phyloP scores from a whole-genome alignment of 2,329 filamentous ascomycete species.

The Colletotrichum brevisporum region DNA sequence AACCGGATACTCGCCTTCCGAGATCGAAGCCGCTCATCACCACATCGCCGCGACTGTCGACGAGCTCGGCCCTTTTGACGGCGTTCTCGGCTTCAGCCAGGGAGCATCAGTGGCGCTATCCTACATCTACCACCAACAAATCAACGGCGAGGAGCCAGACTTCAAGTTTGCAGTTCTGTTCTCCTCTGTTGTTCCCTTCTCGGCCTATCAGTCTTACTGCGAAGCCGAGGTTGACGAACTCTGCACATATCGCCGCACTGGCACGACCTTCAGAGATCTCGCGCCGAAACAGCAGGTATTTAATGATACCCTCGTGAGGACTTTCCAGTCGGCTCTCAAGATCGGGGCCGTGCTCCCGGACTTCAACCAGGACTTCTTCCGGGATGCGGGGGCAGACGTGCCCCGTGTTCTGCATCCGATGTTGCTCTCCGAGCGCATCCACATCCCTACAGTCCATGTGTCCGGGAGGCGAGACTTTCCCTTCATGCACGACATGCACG shows the following conservation, averaged over 20 bases:
- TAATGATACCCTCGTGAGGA: slow-evolving; percentile 25
- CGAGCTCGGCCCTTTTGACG: slow-evolving; percentile 44
- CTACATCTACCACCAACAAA: slow-evolving; percentile 29
- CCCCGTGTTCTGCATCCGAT: slow-evolving; percentile 26
- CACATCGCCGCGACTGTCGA: slow-evolving; percentile 25
- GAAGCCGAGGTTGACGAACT: slow-evolving; percentile 25
- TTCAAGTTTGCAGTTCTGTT: slow-evolving; percentile 36
- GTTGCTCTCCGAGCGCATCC: slow-evolving; percentile 26
- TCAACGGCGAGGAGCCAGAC: slow-evolving; percentile 17
- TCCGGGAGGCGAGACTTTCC: slow-evolving; percentile 28
- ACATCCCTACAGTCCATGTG: slow-evolving; percentile 37
- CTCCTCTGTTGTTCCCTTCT: slow-evolving; percentile 31
- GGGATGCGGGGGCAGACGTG: not conserved
- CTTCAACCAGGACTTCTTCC: slow-evolving; percentile 33
- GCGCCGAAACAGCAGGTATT: slow-evolving; percentile 23
- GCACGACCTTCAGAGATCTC: slow-evolving; percentile 1
- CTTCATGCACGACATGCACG: slow-evolving; percentile 37
- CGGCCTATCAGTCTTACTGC: slow-evolving; percentile 22
- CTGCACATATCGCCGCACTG: slow-evolving; percentile 9
- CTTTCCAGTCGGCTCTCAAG: slow-evolving; percentile 30
- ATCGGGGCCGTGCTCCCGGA: slow-evolving; percentile 24
- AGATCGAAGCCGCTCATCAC: slow-evolving; percentile 20
- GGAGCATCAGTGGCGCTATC: slow-evolving; percentile 38
- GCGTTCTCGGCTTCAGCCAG: slow-evolving; percentile 43
- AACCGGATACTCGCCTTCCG: slow-evolving; percentile 18